Percentiles rank a stretch among this genome's conserved stretches.
Conservation (phyloP, 345 rosid genomes). For the Gossypium sturtianum region DNA sequence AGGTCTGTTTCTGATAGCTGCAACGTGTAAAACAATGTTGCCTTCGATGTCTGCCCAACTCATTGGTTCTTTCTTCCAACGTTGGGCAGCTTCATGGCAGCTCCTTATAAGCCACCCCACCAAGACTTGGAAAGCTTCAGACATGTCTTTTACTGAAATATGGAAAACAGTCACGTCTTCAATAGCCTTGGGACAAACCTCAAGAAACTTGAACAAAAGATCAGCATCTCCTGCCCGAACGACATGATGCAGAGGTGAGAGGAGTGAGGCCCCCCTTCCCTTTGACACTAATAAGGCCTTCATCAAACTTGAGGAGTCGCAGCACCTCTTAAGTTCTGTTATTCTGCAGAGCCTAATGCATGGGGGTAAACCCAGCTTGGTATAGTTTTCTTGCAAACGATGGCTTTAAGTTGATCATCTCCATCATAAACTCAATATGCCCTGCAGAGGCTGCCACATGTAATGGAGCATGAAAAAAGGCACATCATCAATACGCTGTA, state of each 20-base stretch:
- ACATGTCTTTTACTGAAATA: background rate
- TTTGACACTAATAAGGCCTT: too few species aligned
- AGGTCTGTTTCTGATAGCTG: background rate
- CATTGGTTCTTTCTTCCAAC: background rate
- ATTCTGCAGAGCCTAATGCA: background rate
- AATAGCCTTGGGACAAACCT: slow-evolving; percentile 13
- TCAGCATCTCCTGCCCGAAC: background rate
- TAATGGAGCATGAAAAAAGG: background rate
- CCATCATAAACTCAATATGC: background rate
- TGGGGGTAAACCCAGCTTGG: background rate
- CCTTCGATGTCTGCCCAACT: background rate
- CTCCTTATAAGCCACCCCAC: too few species aligned
- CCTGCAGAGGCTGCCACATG: background rate
- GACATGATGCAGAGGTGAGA: too few species aligned
- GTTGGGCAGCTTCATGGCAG: too few species aligned
- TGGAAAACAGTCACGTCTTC: slow-evolving; percentile 20
- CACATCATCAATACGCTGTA: too few species aligned
- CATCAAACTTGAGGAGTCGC: too few species aligned
- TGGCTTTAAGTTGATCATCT: background rate
- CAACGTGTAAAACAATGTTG: background rate
- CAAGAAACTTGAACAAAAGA: slow-evolving; percentile 16
- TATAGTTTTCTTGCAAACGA: background rate
- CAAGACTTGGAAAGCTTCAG: background rate
- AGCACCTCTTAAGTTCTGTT: too few species aligned
- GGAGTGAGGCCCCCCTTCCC: too few species aligned